Evolutionary conservation across 768 basidiomycete species (phyloP).

Genomic region (Gloeostereum incarnatum): DNA sequence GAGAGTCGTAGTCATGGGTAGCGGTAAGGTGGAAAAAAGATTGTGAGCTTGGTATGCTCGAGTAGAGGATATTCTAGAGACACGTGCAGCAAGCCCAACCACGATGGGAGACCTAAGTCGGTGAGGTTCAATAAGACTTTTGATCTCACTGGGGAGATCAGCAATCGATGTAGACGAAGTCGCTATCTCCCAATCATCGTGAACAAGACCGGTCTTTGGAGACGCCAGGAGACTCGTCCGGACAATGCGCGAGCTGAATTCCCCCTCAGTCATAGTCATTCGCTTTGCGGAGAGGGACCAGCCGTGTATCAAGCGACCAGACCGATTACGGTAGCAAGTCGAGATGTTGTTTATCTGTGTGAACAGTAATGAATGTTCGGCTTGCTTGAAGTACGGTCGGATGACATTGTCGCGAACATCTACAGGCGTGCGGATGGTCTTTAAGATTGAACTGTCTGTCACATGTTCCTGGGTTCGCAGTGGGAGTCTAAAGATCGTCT

Average conservation of each 20-base stretch:
- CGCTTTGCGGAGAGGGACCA: constrained; percentile 19
- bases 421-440: constrained; percentile 7
- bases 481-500: constrained; percentile 17
- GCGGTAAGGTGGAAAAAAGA: constrained; percentile 13
- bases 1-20: constrained; percentile 12
- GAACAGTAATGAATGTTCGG: constrained; percentile 31
- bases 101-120: constrained; percentile 19
- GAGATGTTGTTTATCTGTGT: constrained; percentile 22
- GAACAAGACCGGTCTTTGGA: constrained; percentile 1
- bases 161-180: constrained; percentile 1
- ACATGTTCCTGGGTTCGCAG: constrained; percentile 21
- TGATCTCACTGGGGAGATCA: not conserved
- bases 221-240: constrained; percentile 1
- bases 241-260: not conserved
- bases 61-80: constrained; percentile 1
- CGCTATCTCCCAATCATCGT: constrained; percentile 4
- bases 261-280: not conserved
- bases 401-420: constrained; percentile 12
- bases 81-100: not conserved
- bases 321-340: constrained; percentile 13
- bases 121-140: constrained; percentile 6
- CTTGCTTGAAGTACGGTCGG: constrained; percentile 18
- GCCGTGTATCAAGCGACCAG: constrained; percentile 3
- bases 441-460: too few relatives aligned
- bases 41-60: constrained; percentile 5